These are phyloP conservation scores for Pyrenophora teres DNA, from an alignment of 2,329 filamentous ascomycete species.

Conservation along the genomic window DNA sequence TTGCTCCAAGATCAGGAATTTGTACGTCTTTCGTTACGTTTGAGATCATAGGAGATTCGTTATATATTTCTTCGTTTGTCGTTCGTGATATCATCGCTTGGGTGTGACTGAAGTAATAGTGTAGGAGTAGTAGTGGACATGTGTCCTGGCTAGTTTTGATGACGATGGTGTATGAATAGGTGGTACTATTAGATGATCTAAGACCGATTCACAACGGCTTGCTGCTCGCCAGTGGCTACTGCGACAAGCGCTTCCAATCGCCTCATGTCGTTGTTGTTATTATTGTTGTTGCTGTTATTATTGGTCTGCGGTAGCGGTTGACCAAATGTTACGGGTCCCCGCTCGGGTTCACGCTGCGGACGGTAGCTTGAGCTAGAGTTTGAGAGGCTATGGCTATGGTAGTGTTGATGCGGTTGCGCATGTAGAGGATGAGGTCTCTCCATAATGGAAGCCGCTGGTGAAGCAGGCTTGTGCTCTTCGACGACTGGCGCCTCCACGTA, in stretches of 20 bases:
- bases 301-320: constrained; percentile 42
- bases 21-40: constrained; percentile 15
- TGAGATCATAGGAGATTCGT: constrained; percentile 27
- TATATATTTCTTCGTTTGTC: constrained; percentile 20
- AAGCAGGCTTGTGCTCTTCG: constrained; percentile 48
- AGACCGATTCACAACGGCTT: constrained; percentile 40
- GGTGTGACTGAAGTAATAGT: constrained; percentile 1
- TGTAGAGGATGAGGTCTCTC: constrained; percentile 44
- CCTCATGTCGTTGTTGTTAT: constrained; percentile 54
- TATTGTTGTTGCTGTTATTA: background rate
- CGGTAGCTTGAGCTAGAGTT: constrained; percentile 35
- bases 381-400: constrained; percentile 37
- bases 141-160: background rate
- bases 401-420: constrained; percentile 33
- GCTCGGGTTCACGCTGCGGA: constrained; percentile 39
- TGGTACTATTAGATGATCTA: constrained; percentile 4
- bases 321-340: constrained; percentile 36
- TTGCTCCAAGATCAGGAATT: constrained; percentile 18
- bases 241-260: constrained; percentile 67
- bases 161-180: background rate
- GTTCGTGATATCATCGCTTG: constrained; percentile 16
- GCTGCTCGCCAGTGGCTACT: constrained; percentile 64
- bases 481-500: constrained; percentile 51
- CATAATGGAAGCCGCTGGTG: constrained; percentile 38
- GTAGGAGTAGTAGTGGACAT: background rate